A percentile compares a stretch with the other conserved stretches of the same genome.
These are phyloP conservation scores for Scenedesmus sp. DNA, from an alignment of 163 green algal genomes.

Conservation along the genomic window DNA sequence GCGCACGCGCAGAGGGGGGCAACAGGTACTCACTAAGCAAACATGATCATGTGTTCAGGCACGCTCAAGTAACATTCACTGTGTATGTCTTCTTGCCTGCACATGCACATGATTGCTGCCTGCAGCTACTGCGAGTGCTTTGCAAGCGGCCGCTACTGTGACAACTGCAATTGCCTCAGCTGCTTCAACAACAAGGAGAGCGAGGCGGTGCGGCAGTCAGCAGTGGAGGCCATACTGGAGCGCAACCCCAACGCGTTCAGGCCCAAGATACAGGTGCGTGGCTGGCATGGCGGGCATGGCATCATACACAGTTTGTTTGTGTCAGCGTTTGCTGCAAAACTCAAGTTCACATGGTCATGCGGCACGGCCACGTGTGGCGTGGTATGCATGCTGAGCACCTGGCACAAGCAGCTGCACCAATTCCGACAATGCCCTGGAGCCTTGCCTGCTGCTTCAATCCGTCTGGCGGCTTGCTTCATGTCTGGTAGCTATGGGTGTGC, in stretches of 20 bases:
- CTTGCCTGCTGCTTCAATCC: no score
- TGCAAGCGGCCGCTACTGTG: constrained; percentile 94
- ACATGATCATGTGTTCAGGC: background rate
- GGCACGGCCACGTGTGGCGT: background rate
- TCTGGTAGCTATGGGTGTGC: background rate
- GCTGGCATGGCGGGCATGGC: background rate
- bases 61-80: background rate
- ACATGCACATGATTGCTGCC: background rate
- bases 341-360: background rate
- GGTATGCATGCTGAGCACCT: background rate
- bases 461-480: no score
- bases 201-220: constrained; percentile 85
- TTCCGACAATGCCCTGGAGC: no score
- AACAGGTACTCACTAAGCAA: background rate
- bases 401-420: background rate
- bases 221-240: constrained; percentile 96
- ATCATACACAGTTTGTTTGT: no score
- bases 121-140: constrained; percentile 99
- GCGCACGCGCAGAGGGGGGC: background rate
- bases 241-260: constrained; percentile 98
- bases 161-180: constrained; percentile 96
- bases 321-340: background rate
- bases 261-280: constrained; percentile 86
- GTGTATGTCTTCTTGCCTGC: background rate
- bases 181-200: constrained; percentile 96